Evolutionary conservation across 495 filamentous ascomycete species (phyloP).

Genomic region (Lophiostoma macrostomum): DNA sequence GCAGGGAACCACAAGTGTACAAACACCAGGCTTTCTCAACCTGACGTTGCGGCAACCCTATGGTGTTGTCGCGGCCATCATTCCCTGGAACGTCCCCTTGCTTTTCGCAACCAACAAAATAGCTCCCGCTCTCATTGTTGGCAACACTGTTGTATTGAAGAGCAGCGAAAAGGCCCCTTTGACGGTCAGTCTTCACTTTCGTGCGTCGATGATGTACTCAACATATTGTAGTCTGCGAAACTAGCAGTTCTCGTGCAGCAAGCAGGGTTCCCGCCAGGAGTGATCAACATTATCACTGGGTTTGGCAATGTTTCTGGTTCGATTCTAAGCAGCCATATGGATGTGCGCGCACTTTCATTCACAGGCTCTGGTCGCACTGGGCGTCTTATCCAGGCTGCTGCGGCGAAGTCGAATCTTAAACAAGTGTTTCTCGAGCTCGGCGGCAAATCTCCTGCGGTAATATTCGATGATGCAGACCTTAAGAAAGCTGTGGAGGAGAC

Average conservation of each 20-base stretch:
- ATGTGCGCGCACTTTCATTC: conserved; percentile 33
- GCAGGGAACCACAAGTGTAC: conserved; percentile 35
- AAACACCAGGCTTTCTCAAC: conserved; percentile 37
- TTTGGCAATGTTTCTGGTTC: conserved; percentile 37
- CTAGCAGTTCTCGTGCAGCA: conserved; percentile 36
- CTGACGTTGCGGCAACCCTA: conserved; percentile 41
- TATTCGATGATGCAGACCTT: conserved; percentile 43
- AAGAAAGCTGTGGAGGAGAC: conserved; percentile 35
- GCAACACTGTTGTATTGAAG: conserved; percentile 42
- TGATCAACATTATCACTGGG: conserved; percentile 41
- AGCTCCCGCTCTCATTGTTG: conserved; percentile 39
- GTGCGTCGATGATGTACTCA: not conserved
- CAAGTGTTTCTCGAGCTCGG: conserved; percentile 42
- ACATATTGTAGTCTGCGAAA: conserved; percentile 31
- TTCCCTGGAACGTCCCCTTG: conserved; percentile 42
- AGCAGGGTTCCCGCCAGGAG: conserved; percentile 42
- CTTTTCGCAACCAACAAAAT: conserved; percentile 37
- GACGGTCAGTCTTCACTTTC: conserved; percentile 22
- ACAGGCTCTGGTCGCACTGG: conserved; percentile 35
- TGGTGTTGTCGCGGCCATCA: conserved; percentile 41
- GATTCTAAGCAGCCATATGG: conserved; percentile 37
- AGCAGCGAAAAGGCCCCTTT: conserved; percentile 42
- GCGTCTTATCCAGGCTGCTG: conserved; percentile 24
- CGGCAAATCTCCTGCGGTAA: conserved; percentile 40
- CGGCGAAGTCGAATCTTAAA: conserved; percentile 41